Evolutionary conservation across 768 basidiomycete genomes (phyloP), one percentile per base, ranked within the genome.

Genomic region (Boletus pseudopeckii): DNA sequence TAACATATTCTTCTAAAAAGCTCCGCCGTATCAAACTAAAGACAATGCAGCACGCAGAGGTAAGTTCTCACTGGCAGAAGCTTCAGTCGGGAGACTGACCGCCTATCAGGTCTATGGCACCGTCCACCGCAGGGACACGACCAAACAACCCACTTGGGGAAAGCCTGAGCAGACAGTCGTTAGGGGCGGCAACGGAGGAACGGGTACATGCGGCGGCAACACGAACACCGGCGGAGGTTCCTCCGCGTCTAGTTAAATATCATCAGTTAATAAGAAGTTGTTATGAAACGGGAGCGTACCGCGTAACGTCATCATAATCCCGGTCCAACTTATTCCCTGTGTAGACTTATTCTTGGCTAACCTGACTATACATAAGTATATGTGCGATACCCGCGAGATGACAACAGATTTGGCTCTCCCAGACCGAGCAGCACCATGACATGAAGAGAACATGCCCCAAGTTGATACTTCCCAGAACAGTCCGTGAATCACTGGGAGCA

Each of bases 111-210:
- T 52, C 43, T 32, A 4, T 3, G 28, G 33, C 18, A 8, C 33
- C 28, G 17, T 34, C 7, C 43, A 53, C 28, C 6, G 6, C 36
- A 49, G 24, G 14, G 28, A 30, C 7, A 41, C 48, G 6, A 48
- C 54, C 48, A 68, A 61, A n/a, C 53, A 55, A 15, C 57, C 55
- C 13, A 64, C 56, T 15, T 49, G 55, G 44, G 65, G 57, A 0
- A 59, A 48, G 15, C 1, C 1, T 0, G 24, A 48, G 0, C 6
- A 4, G 1, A 33, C 0, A 0, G 1, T 26, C 22, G 48, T 20
- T 24, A 30, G 26, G 0, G 0, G 8, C 9, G 36, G 22, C 2
- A 45, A 36, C 10, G 54, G 46, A 10, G 50, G 41, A 22, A 45
- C 45, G 1, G 9, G 43, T 0, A n/a, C 40, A 24, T 42, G 49